Evolutionary conservation across 345 rosid genomes (phyloP).

Genomic region (Streptanthus diversifolius): DNA sequence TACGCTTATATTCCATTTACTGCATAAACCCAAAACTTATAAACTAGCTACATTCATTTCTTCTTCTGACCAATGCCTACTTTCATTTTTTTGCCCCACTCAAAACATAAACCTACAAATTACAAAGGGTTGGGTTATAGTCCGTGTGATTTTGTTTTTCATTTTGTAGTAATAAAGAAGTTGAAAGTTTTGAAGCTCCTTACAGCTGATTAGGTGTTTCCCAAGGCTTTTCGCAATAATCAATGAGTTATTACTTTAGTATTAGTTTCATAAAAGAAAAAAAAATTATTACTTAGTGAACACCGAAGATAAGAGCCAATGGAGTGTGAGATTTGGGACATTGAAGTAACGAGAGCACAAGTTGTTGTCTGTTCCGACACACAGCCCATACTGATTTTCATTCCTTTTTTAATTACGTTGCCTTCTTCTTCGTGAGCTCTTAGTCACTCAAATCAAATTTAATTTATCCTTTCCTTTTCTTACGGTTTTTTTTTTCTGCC

Average conservation of each 20-base stretch:
- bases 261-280: neutral
- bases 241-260: neutral
- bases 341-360: slow-evolving; percentile 25
- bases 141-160: neutral
- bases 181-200: neutral
- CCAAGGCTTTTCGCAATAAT: slow-evolving; percentile 25
- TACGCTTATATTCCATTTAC: slow-evolving; percentile 20
- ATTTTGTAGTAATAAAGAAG: neutral
- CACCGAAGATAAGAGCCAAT: slow-evolving; percentile 35
- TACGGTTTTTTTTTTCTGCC: neutral
- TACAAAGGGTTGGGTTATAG: neutral
- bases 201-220: slow-evolving; percentile 26
- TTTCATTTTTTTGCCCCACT: neutral
- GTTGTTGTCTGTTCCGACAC: slow-evolving; percentile 33
- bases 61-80: slow-evolving; percentile 2
- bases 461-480: slow-evolving; percentile 13
- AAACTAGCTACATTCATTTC: neutral
- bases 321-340: slow-evolving; percentile 25
- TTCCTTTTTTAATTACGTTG: neutral
- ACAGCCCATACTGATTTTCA: slow-evolving; percentile 15
- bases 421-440: slow-evolving; percentile 31
- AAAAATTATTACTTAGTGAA: neutral
- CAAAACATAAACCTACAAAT: neutral
- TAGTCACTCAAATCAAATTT: slow-evolving; percentile 1
- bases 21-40: neutral